Percentiles rank a stretch among this genome's conserved stretches.
Conservation (phyloP, 208 protist species). For the Leishmania amazonensis region DNA sequence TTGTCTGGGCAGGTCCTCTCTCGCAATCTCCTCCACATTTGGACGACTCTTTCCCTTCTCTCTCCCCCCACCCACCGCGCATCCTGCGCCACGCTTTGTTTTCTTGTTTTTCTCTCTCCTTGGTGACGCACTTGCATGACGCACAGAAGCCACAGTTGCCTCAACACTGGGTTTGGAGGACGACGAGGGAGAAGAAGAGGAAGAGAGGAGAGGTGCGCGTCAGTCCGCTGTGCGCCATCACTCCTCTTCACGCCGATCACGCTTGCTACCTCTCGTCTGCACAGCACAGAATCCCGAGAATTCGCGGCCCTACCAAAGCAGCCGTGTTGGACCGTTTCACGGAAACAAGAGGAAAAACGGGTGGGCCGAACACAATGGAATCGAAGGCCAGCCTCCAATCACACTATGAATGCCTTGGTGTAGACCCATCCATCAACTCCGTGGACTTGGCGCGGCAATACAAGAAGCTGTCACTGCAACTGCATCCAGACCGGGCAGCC, state of each 20-base stretch:
- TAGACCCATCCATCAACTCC: conserved; percentile 49
- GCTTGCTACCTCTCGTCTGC: no score
- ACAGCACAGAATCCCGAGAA: background rate
- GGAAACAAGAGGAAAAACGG: background rate
- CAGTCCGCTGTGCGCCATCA: background rate
- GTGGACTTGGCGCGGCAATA: conserved; percentile 64
- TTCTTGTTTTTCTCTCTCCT: conserved; percentile 8
- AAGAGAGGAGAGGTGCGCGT: background rate
- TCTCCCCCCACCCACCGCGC: background rate
- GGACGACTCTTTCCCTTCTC: no score
- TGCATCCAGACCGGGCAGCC: conserved; percentile 78
- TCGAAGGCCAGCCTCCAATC: conserved; percentile 27
- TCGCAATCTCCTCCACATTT: no score
- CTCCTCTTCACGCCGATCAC: background rate
- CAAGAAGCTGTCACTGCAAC: conserved; percentile 63
- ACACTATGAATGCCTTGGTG: conserved; percentile 74
- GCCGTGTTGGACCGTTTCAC: background rate
- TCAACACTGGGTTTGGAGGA: background rate
- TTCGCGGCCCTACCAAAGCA: background rate
- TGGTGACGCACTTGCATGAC: background rate
- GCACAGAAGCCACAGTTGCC: background rate
- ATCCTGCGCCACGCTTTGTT: background rate
- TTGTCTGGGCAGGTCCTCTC: no score
- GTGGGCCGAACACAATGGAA: conserved; percentile 3
- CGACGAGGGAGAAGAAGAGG: background rate